Evolutionary conservation across 805 yeast species (phyloP), one percentile per base, ranked within the genome.

Genomic region (Zygoascus bituminiphila): DNA sequence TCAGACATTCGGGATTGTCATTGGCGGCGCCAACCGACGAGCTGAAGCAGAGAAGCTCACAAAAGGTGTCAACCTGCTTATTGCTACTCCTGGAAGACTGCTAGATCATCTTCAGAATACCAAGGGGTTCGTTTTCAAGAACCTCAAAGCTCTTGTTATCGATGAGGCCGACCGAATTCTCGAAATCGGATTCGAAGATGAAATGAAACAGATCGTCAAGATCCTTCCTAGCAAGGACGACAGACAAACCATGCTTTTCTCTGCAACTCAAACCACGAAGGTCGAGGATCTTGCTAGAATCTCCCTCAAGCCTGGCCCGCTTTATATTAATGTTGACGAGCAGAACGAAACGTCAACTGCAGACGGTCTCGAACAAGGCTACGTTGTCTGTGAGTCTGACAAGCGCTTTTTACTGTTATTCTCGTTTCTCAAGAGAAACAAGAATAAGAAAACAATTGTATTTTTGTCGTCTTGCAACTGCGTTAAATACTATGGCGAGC

Each of bases 201-300:
- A 93, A 72, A 93, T 93, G 98, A 84, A 78, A 66, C 98, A 93
- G 69, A 93, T 93, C 62, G 87, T 93, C 62, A 87, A 83, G 68
- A 87, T 94, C 54, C 73, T 93, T 61, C 98, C 98, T 41, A 46
- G 51, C 29, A 84, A 79, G 52, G 91, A 88, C 57, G 89, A 84
- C 56, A 83, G 98, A 69, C 98, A 93, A 68, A 77, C 95, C 37
- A 91, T 93, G 98, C 72, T 93, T 54, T 93, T 93, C 64, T 91
- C 98, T n/a, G 99, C 99, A 43, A 93, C 99, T 1, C 98, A 93
- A 68, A 93, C 98, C 25, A 93, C 98, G 37, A 93, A 94, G 70
- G 98, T 93, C 55, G 98, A 93, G 67, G 98, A 93, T 71, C 75
- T 93, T 62, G 98, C 99, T 14, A 79, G 99, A 68, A 91, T 93